phyloP scores from a whole-genome alignment of 192 early-diverging fungal species.

The Linderina pennispora region DNA sequence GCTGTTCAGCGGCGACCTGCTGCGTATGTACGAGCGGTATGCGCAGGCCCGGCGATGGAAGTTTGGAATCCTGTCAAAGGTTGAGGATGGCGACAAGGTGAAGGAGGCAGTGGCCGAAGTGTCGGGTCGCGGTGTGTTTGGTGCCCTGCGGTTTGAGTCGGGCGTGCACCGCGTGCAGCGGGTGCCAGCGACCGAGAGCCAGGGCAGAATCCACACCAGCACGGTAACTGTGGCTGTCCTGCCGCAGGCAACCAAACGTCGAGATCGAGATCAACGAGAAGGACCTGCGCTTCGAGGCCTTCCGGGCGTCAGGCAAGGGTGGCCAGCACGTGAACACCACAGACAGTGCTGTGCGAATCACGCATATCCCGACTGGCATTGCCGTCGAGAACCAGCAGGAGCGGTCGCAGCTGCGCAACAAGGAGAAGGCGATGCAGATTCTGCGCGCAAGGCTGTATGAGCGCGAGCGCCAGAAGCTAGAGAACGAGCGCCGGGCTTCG shows the following conservation, averaged over 20 bases:
- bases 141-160: conserved; percentile 70
- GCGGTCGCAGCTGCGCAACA: conserved; percentile 91
- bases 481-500: conserved; percentile 51
- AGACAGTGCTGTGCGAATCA: conserved; percentile 88
- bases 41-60: conserved; percentile 57
- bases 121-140: conserved; percentile 65
- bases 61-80: conserved; percentile 50
- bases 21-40: conserved; percentile 72
- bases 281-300: conserved; percentile 67
- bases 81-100: conserved; percentile 23
- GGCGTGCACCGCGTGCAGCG: conserved; percentile 81
- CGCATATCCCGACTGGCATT: conserved; percentile 88
- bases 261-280: conserved; percentile 60
- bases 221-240: conserved; percentile 76
- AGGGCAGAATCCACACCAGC: conserved; percentile 72
- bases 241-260: conserved; percentile 65
- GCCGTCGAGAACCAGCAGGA: conserved; percentile 84
- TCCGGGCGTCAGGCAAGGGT: conserved; percentile 74
- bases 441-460: conserved; percentile 75
- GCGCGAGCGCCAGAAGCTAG: conserved; percentile 54
- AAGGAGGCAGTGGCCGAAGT: conserved; percentile 62
- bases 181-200: conserved; percentile 69
- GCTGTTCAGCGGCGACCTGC: conserved; percentile 62
- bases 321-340: conserved; percentile 96
- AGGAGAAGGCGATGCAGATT: conserved; percentile 79